Percentiles rank a stretch among this genome's conserved stretches.
Evolutionary conservation across 2,329 filamentous ascomycete genomes (phyloP).

Genomic region (Fusarium albosuccineum): DNA sequence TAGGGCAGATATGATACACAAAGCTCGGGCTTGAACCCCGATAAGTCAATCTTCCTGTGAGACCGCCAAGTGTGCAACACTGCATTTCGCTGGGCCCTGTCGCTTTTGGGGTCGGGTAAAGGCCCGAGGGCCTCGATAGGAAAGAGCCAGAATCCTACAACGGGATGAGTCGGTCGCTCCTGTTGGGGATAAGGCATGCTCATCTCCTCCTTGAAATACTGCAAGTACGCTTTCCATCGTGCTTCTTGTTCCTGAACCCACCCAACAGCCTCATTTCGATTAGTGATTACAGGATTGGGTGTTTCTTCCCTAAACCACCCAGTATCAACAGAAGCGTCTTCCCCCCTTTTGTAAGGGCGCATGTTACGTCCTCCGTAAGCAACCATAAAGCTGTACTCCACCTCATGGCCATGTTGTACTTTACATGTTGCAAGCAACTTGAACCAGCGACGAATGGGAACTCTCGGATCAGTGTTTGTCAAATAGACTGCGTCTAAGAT

Average conservation of each 20-base stretch:
- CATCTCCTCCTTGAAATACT: background rate
- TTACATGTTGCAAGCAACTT: accelerated
- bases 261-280: background rate
- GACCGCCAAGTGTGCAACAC: background rate
- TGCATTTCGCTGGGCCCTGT: background rate
- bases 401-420: background rate
- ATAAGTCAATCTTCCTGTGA: background rate
- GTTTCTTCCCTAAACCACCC: too few species aligned
- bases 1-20: slow-evolving; percentile 17
- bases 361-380: background rate
- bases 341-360: background rate
- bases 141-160: slow-evolving; percentile 18
- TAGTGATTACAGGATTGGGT: background rate
- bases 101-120: slow-evolving; percentile 29
- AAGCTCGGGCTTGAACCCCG: slow-evolving; percentile 36
- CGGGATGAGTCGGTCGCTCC: background rate
- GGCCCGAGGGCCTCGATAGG: slow-evolving; percentile 48
- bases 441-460: background rate
- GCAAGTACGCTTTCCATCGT: background rate
- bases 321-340: background rate
- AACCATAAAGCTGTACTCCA: slow-evolving; percentile 8
- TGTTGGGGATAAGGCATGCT: background rate
- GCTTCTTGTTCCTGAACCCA: background rate
- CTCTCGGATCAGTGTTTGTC: background rate
- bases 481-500: background rate